Conservation (phyloP, 352 stramenopile species). For the Phytophthora pinifolia region DNA sequence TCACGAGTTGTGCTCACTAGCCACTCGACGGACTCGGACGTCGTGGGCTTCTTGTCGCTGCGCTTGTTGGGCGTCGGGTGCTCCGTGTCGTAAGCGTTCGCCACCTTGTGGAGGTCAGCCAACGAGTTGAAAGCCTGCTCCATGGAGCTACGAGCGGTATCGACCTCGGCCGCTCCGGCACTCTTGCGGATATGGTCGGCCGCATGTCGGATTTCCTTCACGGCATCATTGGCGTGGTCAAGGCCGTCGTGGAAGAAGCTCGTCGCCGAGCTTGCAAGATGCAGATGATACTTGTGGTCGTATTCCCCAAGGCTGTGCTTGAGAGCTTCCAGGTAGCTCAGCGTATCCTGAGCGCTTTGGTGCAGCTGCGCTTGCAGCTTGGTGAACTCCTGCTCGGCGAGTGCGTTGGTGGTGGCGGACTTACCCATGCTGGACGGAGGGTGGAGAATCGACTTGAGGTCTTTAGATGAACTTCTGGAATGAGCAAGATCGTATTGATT, state of each 20-base stretch:
- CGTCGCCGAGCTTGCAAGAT: slow-evolving; percentile 21
- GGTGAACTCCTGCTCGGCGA: slow-evolving; percentile 24
- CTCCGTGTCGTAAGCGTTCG: slow-evolving; percentile 28
- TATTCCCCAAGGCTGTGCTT: slow-evolving; percentile 27
- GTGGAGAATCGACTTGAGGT: background rate
- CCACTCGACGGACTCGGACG: slow-evolving; percentile 28
- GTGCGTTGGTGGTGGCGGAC: slow-evolving; percentile 4
- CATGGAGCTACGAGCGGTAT: slow-evolving; percentile 22
- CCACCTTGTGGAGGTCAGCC: slow-evolving; percentile 28
- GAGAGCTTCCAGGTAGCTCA: slow-evolving; percentile 25
- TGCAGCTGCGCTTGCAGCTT: slow-evolving; percentile 31
- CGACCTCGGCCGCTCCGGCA: slow-evolving; percentile 8
- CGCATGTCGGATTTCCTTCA: slow-evolving; percentile 21
- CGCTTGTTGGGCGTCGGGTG: slow-evolving; percentile 13
- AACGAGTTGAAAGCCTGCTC: slow-evolving; percentile 33
- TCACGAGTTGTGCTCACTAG: slow-evolving; percentile 35
- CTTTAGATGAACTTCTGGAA: slow-evolving; percentile 8
- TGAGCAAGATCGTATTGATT: background rate
- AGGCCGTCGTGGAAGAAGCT: slow-evolving; percentile 30
- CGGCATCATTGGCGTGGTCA: slow-evolving; percentile 31
- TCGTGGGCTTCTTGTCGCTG: slow-evolving; percentile 23
- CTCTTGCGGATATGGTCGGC: slow-evolving; percentile 24
- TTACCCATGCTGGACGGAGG: slow-evolving; percentile 25
- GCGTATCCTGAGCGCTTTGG: slow-evolving; percentile 20
- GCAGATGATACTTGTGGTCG: slow-evolving; percentile 29